phyloP scores from a whole-genome alignment of 2,329 filamentous ascomycete genomes.

The Nannizziopsis arthrosporioides region DNA sequence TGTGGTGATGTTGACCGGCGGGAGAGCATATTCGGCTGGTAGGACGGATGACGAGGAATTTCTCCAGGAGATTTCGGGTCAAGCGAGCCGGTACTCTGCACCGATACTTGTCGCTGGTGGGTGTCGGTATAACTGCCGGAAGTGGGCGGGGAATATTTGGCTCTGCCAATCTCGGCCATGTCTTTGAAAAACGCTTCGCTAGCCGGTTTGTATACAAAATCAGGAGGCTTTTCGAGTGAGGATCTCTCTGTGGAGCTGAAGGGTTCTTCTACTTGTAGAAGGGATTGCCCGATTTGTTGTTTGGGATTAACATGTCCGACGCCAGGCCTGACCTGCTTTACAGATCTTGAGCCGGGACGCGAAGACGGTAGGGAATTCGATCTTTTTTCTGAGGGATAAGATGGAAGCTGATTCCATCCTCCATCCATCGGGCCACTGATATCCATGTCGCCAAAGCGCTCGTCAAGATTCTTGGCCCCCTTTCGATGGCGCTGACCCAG shows the following conservation, averaged over 20 bases:
- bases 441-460: conserved; percentile 14
- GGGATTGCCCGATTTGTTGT: background rate
- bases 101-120: conserved; percentile 1
- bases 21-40: conserved; percentile 6
- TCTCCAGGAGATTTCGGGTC: conserved; percentile 9
- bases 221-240: conserved; percentile 5
- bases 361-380: conserved; percentile 3
- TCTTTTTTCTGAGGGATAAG: conserved; percentile 4
- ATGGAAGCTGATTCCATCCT: conserved; percentile 16
- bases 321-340: background rate
- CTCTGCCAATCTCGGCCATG: conserved; percentile 16
- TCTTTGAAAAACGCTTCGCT: conserved; percentile 16
- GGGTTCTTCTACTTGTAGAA: background rate
- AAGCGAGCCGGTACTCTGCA: conserved; percentile 6
- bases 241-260: background rate
- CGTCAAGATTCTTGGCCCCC: conserved; percentile 11
- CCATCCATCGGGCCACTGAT: conserved; percentile 17
- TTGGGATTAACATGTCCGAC: background rate
- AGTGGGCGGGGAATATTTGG: conserved; percentile 5
- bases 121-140: conserved; percentile 1
- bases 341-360: background rate
- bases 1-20: conserved; percentile 3
- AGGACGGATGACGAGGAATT: conserved; percentile 15
- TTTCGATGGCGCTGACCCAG: conserved; percentile 12
- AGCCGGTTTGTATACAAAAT: conserved; percentile 17